Evolutionary conservation across 108 stramenopile species (phyloP).

Genomic region (Seminavis robusta): DNA sequence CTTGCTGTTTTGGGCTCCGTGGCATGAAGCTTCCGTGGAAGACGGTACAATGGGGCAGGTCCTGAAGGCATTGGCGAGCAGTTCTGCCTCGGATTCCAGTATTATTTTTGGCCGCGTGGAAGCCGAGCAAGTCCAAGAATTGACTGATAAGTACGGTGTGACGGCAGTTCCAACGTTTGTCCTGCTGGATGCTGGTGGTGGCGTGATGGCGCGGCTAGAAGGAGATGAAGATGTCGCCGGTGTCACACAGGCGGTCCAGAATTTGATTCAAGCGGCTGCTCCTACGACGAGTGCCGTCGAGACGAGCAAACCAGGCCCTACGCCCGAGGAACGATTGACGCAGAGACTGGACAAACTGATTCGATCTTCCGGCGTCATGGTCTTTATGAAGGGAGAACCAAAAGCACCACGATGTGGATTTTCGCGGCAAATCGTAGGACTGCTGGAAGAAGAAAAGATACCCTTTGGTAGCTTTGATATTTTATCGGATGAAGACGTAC

Average conservation of each 20-base stretch:
- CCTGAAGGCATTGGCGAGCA: conserved; percentile 42
- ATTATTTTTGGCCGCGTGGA: conserved; percentile 52
- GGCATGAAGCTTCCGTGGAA: conserved; percentile 76
- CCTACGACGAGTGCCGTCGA: conserved; percentile 1
- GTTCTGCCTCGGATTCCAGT: background rate
- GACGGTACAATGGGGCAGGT: conserved; percentile 56
- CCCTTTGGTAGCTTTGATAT: conserved; percentile 89
- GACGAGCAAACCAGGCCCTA: conserved; percentile 4
- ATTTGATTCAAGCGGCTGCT: conserved; percentile 8
- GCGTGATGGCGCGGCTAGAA: conserved; percentile 74
- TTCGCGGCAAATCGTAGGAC: conserved; percentile 83
- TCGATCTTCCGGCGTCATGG: conserved; percentile 68
- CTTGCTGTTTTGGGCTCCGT: conserved; percentile 85
- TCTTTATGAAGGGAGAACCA: conserved; percentile 96
- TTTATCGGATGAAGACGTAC: conserved; percentile 75
- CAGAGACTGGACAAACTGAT: conserved; percentile 60
- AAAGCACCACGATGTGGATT: conserved; percentile 89
- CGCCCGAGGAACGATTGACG: conserved; percentile 43
- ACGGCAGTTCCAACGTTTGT: conserved; percentile 88
- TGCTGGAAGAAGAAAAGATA: conserved; percentile 61
- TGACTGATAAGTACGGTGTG: conserved; percentile 53
- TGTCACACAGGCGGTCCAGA: conserved; percentile 58
- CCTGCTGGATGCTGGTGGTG: conserved; percentile 48
- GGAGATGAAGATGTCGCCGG: conserved; percentile 80
- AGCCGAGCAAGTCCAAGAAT: conserved; percentile 69